Conservation (phyloP, 106 monocot genomes). For the Dioscorea alata region DNA sequence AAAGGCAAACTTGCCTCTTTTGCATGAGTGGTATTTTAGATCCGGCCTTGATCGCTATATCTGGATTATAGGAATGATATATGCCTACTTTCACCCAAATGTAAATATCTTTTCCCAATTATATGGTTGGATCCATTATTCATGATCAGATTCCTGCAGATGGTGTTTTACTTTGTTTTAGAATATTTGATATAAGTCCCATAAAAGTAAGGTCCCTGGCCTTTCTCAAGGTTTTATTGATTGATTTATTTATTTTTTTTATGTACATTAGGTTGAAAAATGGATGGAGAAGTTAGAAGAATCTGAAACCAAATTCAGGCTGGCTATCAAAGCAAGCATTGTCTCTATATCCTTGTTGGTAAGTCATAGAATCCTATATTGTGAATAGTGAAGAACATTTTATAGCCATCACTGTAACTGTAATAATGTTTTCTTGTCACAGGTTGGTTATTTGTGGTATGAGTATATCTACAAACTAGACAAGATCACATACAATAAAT, state of each 20-base stretch:
- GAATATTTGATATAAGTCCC: too few relatives aligned
- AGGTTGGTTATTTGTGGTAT: conserved; percentile 93
- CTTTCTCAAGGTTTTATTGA: too few relatives aligned
- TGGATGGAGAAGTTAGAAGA: conserved; percentile 99
- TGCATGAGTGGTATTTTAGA: conserved; percentile 98
- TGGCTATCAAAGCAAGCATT: conserved; percentile 59
- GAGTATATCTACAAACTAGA: conserved; percentile 97
- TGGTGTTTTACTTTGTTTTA: too few relatives aligned
- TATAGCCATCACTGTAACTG: neutral
- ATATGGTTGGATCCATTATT: neutral
- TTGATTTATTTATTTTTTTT: too few relatives aligned
- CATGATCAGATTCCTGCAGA: too few relatives aligned
- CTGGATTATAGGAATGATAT: conserved; percentile 97
- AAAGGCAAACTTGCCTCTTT: conserved; percentile 57
- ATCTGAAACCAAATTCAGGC: conserved; percentile 53
- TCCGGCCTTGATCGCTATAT: conserved; percentile 96
- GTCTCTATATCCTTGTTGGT: conserved; percentile 52
- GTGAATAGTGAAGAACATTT: neutral
- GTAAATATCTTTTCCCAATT: conserved; percentile 29
- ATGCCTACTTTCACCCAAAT: conserved; percentile 88
- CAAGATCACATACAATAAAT: conserved; percentile 82
- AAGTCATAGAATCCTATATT: conserved; percentile 2
- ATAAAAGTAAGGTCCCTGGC: too few relatives aligned
- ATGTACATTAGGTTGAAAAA: conserved; percentile 55
- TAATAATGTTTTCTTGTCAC: neutral